Conservation (phyloP, 2,329 filamentous ascomycete species). For the Pseudogymnoascus sp. region DNA sequence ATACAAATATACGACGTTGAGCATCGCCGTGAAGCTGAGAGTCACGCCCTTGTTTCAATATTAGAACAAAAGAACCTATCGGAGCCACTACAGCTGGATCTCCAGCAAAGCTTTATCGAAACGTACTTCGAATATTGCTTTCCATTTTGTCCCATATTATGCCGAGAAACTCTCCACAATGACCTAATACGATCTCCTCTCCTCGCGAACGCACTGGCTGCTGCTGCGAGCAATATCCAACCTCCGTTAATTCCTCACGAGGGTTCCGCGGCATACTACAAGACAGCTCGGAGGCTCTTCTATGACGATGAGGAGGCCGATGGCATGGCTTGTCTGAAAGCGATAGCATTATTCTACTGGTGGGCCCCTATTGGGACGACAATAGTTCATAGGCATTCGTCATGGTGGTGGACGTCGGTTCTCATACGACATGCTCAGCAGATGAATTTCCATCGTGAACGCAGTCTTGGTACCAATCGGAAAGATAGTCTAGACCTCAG, state of each 20-base stretch:
- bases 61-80: conserved; percentile 15
- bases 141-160: conserved; percentile 35
- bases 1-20: not conserved
- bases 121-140: conserved; percentile 37
- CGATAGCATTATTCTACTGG: conserved; percentile 37
- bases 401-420: conserved; percentile 40
- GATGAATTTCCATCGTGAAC: conserved; percentile 36
- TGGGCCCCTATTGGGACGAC: conserved; percentile 34
- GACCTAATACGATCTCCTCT: conserved; percentile 30
- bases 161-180: conserved; percentile 25
- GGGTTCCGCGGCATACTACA: conserved; percentile 33
- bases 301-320: conserved; percentile 35
- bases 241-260: conserved; percentile 34
- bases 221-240: conserved; percentile 34
- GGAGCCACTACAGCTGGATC: conserved; percentile 21
- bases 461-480: conserved; percentile 20
- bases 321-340: conserved; percentile 30
- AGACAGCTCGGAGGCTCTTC: conserved; percentile 33
- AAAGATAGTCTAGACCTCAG: conserved; percentile 19
- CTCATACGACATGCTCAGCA: conserved; percentile 37
- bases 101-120: conserved; percentile 34
- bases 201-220: conserved; percentile 32
- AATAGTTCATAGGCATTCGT: conserved; percentile 32
- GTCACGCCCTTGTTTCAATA: conserved; percentile 24
- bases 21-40: conserved; percentile 26